Base-by-base conservation (phyloP, 345 rosid genomes). In the Sapria himalayana region DNA sequence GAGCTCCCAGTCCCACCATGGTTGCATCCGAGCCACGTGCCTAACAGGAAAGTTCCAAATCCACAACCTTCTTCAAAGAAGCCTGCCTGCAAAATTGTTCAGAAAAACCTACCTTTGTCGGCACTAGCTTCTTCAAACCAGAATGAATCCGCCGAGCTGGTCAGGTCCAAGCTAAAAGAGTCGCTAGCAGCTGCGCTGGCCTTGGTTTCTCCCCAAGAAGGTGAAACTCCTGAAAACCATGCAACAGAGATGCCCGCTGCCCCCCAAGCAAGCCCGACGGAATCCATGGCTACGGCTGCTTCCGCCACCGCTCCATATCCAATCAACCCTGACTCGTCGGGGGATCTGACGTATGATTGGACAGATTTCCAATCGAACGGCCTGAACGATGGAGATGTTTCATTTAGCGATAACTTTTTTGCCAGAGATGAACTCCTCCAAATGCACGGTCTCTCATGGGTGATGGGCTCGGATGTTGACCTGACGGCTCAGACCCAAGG, bases 391-490 rank as follows among this genome's bases (percentile, higher is more conserved):
- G 94, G 68, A 37, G 73, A 80, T 55, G 64, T 59, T 62, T 55
- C 92, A 29, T 71, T 74, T 49, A 38, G 80, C 45, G 93, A 84
- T 23, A 65, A 60, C 46, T 66, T 80, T 49, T 75, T 79, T 66
- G 73, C 66, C 27, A 68, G 61, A 46, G 98, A 89, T 73, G 98
- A 89, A 32, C 86, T 89, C 53, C 57, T 89, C 63, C 95, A 74
- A 60, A 94, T 91, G 40, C 82, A 89, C 52, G 98, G 95, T 15
- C 72, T 91, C 45, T 70, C 93, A 35, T 89, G 95, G 95, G 72
- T 64, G 5, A 18, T 79, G 65, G 93, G 71, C 29, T 48, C 86
- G 35, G 72, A 53, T 27, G 25, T 39, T 23, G 71, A 52, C 19
- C 46, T 60, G 29, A 33, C 41, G 11, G 21, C 40, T 11, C 62